phyloP scores from a whole-genome alignment of 768 basidiomycete species.

The Glaciozyma antarctica region DNA sequence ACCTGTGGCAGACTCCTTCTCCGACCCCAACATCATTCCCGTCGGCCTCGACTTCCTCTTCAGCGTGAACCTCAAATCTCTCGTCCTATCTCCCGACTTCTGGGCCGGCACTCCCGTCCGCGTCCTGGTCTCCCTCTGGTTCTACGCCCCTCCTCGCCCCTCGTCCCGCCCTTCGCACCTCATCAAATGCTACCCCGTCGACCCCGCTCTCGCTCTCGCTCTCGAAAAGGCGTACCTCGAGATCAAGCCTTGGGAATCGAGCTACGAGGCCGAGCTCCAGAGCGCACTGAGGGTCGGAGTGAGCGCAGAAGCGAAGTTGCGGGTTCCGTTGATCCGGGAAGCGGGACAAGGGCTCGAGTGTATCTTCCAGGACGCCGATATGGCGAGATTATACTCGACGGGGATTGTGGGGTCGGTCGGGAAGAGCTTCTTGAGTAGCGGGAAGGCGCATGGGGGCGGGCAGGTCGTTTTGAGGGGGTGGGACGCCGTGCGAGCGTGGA shows the following conservation, averaged over 20 bases:
- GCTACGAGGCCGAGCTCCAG: slow-evolving; percentile 30
- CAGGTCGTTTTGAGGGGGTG: slow-evolving; percentile 26
- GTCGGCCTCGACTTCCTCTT: slow-evolving; percentile 34
- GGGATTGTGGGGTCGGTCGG: slow-evolving; percentile 12
- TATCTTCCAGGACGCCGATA: slow-evolving; percentile 22
- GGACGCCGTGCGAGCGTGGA: slow-evolving; percentile 12
- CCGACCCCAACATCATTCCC: slow-evolving; percentile 7
- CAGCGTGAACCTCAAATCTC: slow-evolving; percentile 19
- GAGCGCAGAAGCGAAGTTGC: slow-evolving; percentile 30
- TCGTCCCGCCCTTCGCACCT: slow-evolving; percentile 18
- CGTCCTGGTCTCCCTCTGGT: slow-evolving; percentile 17
- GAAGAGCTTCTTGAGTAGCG: slow-evolving; percentile 11
- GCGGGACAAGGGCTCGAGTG: slow-evolving; percentile 29
- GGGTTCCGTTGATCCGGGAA: slow-evolving; percentile 17
- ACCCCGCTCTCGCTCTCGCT: slow-evolving; percentile 23
- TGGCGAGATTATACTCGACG: slow-evolving; percentile 18
- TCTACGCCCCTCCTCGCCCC: slow-evolving; percentile 23
- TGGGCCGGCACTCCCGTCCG: slow-evolving; percentile 28
- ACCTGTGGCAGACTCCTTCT: not conserved
- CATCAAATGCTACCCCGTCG: slow-evolving; percentile 32
- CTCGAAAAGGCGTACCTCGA: slow-evolving; percentile 29
- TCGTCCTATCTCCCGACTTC: slow-evolving; percentile 30
- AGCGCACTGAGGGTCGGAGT: slow-evolving; percentile 28
- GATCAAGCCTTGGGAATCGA: slow-evolving; percentile 27
- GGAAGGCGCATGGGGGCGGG: slow-evolving; percentile 9